These are phyloP conservation scores for Wickerhamia fluorescens DNA, from an alignment of 805 yeast species.

Conservation along the genomic window DNA sequence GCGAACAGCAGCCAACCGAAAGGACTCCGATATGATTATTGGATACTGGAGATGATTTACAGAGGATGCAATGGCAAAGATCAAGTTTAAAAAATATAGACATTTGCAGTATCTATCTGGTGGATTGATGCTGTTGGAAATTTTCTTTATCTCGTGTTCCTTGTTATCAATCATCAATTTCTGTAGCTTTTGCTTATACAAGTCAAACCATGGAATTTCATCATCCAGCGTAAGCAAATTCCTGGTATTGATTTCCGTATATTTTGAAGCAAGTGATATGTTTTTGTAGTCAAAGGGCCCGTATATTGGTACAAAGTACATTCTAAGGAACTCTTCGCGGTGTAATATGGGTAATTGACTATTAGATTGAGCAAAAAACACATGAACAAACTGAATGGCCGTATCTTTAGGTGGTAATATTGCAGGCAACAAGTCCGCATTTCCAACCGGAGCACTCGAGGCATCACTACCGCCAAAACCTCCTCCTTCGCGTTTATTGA, in stretches of 20 bases:
- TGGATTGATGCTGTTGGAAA: slow-evolving; percentile 32
- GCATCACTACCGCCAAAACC: no score
- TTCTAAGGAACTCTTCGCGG: slow-evolving; percentile 63
- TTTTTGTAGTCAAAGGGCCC: slow-evolving; percentile 51
- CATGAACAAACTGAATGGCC: slow-evolving; percentile 58
- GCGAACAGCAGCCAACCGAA: slow-evolving; percentile 56
- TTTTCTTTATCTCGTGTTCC: slow-evolving; percentile 10
- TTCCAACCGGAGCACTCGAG: slow-evolving; percentile 5
- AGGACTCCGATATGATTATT: slow-evolving; percentile 59
- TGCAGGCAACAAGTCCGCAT: slow-evolving; percentile 29
- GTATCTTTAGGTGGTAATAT: slow-evolving; percentile 61
- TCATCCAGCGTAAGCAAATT: no score
- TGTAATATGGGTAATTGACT: slow-evolving; percentile 81
- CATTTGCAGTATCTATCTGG: slow-evolving; percentile 47
- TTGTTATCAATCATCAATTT: slow-evolving; percentile 3
- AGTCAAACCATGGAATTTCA: slow-evolving; percentile 36
- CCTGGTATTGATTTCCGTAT: slow-evolving; percentile 37
- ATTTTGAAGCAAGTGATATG: slow-evolving; percentile 52
- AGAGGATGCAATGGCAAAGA: slow-evolving; percentile 77
- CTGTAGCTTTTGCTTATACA: slow-evolving; percentile 28
- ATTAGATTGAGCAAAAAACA: slow-evolving; percentile 73
- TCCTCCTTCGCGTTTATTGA: slow-evolving; percentile 27
- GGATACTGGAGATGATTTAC: slow-evolving; percentile 64
- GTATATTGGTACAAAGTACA: slow-evolving; percentile 71
- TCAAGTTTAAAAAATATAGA: slow-evolving; percentile 64